A percentile compares a stretch with the other conserved stretches of the same genome.
Evolutionary conservation across 345 rosid species (phyloP).

Genomic region (Viola odorata): DNA sequence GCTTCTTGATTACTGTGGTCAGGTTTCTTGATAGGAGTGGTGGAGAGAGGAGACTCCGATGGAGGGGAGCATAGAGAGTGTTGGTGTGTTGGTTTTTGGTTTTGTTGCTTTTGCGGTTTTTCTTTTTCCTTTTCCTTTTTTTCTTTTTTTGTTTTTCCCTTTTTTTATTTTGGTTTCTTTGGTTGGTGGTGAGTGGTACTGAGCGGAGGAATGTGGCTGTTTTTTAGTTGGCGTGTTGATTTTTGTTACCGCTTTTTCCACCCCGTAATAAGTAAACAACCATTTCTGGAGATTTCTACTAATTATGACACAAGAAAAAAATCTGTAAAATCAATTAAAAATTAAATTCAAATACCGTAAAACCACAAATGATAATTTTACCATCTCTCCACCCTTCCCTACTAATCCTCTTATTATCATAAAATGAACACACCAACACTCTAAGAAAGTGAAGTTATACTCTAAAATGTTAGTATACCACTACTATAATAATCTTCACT

Average conservation of each 20-base stretch:
- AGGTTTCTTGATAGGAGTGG: background rate
- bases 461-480: no score
- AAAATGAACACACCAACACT: no score
- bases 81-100: background rate
- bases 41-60: background rate
- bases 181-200: background rate
- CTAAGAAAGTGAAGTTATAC: no score
- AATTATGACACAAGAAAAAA: no score
- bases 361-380: no score
- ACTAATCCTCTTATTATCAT: no score
- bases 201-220: background rate
- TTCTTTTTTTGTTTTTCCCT: background rate
- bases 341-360: no score
- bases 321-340: no score
- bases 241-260: background rate
- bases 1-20: background rate
- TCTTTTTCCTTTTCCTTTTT: background rate
- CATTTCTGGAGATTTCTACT: no score
- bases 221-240: background rate
- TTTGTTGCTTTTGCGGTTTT: background rate
- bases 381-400: no score
- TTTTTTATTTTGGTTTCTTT: background rate
- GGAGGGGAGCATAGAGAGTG: background rate
- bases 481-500: no score
- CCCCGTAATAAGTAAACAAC: no score